Evolutionary conservation across 495 filamentous ascomycete genomes (phyloP), one percentile per base, ranked within the genome.

Genomic region (Aspergillus avenaceus): DNA sequence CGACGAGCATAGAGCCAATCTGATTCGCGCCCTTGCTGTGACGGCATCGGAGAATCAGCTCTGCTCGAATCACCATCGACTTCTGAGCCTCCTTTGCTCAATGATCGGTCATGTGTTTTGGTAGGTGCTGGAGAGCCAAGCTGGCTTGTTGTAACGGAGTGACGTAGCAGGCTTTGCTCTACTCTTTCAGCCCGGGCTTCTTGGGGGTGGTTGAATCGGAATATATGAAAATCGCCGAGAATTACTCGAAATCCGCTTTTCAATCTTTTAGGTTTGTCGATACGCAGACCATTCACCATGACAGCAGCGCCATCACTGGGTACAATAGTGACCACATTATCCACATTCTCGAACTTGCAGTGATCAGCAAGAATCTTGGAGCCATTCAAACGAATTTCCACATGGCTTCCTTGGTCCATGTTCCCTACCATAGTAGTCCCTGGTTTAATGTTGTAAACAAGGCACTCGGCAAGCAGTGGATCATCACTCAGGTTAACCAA

Each of bases 361-460:
- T 99, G 93, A 31, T 96, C 86, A 42, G 84, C 80, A 29, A 96
- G 78, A 52, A 99, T 97, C 56, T 90, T 87, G 7, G 88, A 92
- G 8, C 93, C 93, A 59, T 97, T 97, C 29, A 99, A 76, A 45
- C 92, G 79, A 50, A 99, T 96, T 59, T 97, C 95, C 3, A 88
- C 83, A 31, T 81, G 82, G 56, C 84, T 83, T 34, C 84, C 83
- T n/a, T 84, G 79, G 49, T 88, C 85, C 49, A 93, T 87, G 61
- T 97, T 96, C 18, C 93, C 93, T 25, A 97, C 91, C 4, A 85
- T 90, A 3, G 95, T 97, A 18, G 80, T 86, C 12, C 93, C 93
- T 11, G 93, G 91, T 67, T 97, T 97, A 58, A 99, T 85, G 60
- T 97, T 97, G 71, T 99, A 99, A 21, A 99, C 88, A 50, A 99